Conservation (phyloP, 805 yeast genomes). For the Cyberlindnera euphorbiae region DNA sequence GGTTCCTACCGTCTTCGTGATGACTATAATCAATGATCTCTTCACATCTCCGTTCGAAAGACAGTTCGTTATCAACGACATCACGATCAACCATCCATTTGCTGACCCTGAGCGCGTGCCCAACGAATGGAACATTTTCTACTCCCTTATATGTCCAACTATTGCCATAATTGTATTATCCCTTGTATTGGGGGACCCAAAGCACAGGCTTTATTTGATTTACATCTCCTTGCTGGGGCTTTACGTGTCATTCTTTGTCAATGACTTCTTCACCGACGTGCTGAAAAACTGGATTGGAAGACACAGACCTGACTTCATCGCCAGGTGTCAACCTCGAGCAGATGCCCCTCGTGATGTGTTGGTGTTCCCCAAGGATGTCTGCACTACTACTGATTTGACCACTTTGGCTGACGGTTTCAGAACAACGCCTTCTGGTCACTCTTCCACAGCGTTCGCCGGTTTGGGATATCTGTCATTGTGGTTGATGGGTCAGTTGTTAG, state of each 20-base stretch:
- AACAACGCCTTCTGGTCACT: constrained; percentile 81
- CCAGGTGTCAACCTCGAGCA: constrained; percentile 69
- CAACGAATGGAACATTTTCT: constrained; percentile 46
- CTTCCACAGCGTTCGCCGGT: constrained; percentile 66
- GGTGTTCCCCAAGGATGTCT: constrained; percentile 59
- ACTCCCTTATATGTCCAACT: constrained; percentile 49
- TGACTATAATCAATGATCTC: constrained; percentile 30
- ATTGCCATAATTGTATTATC: constrained; percentile 32
- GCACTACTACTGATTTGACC: constrained; percentile 46
- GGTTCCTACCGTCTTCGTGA: constrained; percentile 27
- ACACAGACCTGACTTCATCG: constrained; percentile 87
- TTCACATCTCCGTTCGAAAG: constrained; percentile 63
- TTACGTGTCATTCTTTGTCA: constrained; percentile 50
- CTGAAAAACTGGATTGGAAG: constrained; percentile 84
- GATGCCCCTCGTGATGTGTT: constrained; percentile 52
- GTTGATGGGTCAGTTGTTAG: constrained; percentile 61
- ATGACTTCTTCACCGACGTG: constrained; percentile 63
- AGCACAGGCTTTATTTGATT: constrained; percentile 53
- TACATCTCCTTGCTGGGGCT: constrained; percentile 68
- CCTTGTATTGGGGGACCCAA: constrained; percentile 35
- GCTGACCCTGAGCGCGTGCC: constrained; percentile 72
- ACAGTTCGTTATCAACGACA: constrained; percentile 71
- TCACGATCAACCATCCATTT: constrained; percentile 76
- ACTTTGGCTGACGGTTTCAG: constrained; percentile 65
- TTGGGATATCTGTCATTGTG: constrained; percentile 59